A percentile compares a stretch with the other conserved stretches of the same genome.
Evolutionary conservation across 169 alveolate species (phyloP).

Genomic region (Eimeria necatrix): DNA sequence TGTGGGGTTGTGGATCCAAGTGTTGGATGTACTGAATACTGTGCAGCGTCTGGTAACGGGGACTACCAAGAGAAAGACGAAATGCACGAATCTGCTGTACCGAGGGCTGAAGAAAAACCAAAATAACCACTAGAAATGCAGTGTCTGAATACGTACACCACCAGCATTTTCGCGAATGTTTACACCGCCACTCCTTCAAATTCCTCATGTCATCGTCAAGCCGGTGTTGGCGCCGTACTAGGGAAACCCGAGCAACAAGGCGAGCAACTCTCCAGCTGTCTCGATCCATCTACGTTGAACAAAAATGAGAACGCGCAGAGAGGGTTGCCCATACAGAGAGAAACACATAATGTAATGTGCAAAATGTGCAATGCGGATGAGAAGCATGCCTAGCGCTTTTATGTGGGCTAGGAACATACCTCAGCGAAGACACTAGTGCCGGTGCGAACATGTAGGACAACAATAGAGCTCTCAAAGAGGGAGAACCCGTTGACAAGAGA

Average conservation of each 20-base stretch:
- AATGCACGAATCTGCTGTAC: too few species aligned
- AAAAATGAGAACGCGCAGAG: background rate
- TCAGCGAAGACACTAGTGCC: constrained; percentile 89
- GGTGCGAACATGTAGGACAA: constrained; percentile 86
- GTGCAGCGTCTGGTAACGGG: background rate
- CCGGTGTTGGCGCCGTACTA: constrained; percentile 84
- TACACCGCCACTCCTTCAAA: constrained; percentile 87
- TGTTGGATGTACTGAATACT: background rate
- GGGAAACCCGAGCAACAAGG: constrained; percentile 86
- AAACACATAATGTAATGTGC: background rate
- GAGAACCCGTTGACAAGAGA: constrained; percentile 88
- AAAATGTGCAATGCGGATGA: background rate
- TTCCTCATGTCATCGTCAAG: constrained; percentile 84
- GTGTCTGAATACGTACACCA: constrained; percentile 82
- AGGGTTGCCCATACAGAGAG: background rate
- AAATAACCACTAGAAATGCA: background rate
- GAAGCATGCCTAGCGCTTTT: background rate
- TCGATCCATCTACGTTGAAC: constrained; percentile 83
- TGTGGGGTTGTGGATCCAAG: too few species aligned
- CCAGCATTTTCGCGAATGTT: constrained; percentile 86
- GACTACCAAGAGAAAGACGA: too few species aligned
- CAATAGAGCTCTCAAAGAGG: constrained; percentile 85
- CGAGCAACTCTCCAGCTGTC: constrained; percentile 88
- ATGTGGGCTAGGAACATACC: constrained; percentile 20
- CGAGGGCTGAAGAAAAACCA: too few species aligned